Evolutionary conservation across 768 basidiomycete species (phyloP).

Genomic region (Boletus rex-veris): DNA sequence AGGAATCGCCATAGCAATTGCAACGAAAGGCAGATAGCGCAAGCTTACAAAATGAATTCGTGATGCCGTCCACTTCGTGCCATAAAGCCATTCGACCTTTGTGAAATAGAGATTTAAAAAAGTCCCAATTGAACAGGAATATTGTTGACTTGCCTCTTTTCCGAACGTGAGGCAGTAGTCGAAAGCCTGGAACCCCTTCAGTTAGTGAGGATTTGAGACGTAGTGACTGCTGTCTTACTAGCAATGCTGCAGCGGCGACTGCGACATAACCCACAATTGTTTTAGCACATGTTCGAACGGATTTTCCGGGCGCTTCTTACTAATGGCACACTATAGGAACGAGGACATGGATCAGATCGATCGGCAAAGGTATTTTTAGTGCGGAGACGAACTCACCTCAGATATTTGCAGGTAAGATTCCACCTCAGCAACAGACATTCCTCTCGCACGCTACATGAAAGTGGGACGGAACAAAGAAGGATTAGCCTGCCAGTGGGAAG

Average conservation of each 20-base stretch:
- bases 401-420: slow-evolving; percentile 12
- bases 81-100: slow-evolving; percentile 18
- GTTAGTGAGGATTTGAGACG: background rate
- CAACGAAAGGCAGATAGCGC: slow-evolving; percentile 23
- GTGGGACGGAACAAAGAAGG: background rate
- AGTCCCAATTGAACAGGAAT: background rate
- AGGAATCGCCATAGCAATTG: slow-evolving; percentile 11
- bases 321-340: slow-evolving; percentile 4
- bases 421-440: slow-evolving; percentile 11
- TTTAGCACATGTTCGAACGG: background rate
- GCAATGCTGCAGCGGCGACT: slow-evolving; percentile 13
- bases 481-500: background rate
- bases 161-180: slow-evolving; percentile 17
- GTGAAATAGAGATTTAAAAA: background rate
- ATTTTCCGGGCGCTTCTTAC: slow-evolving; percentile 1
- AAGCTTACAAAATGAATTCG: slow-evolving; percentile 17
- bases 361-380: background rate
- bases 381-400: slow-evolving; percentile 4
- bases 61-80: slow-evolving; percentile 14
- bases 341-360: background rate
- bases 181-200: slow-evolving; percentile 4
- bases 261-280: background rate
- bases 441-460: background rate
- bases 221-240: background rate
- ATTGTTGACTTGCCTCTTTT: slow-evolving; percentile 5